Evolutionary conservation across 163 green algal genomes (phyloP).

Genomic region (Chlorella variabilis): DNA sequence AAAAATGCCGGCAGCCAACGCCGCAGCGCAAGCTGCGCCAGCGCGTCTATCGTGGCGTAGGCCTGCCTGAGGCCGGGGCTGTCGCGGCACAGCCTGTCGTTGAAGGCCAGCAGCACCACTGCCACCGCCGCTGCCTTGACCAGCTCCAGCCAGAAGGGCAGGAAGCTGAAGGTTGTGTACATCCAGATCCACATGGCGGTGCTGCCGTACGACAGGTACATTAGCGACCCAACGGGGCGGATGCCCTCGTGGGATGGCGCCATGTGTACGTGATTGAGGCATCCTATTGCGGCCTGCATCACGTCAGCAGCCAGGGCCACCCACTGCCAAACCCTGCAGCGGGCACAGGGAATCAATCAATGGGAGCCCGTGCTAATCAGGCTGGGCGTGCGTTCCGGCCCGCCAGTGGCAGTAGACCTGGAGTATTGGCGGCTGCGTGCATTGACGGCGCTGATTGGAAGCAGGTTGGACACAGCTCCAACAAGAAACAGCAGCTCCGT

Average conservation of each 20-base stretch:
- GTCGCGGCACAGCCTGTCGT: neutral
- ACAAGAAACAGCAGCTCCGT: neutral
- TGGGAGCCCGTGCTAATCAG: no score
- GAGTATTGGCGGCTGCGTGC: neutral
- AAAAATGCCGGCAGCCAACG: neutral
- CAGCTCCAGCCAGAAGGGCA: constrained; percentile 19
- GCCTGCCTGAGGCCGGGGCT: neutral
- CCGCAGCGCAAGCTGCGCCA: no score
- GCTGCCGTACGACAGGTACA: constrained; percentile 8
- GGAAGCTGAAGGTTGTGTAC: constrained; percentile 5
- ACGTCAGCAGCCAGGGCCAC: neutral
- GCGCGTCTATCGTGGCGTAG: neutral
- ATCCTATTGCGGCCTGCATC: neutral
- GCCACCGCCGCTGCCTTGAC: neutral
- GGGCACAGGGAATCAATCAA: no score
- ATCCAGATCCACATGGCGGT: neutral
- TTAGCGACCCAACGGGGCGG: neutral
- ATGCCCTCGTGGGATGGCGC: neutral
- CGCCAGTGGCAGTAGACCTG: no score
- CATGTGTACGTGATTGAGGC: neutral
- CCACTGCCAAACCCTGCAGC: neutral
- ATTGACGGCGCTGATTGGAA: neutral
- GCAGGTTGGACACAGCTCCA: neutral
- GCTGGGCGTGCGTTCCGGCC: no score
- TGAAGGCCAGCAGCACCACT: constrained; percentile 9